Base-by-base conservation (phyloP, 2,329 filamentous ascomycete species). In the Penicillium sp. region DNA sequence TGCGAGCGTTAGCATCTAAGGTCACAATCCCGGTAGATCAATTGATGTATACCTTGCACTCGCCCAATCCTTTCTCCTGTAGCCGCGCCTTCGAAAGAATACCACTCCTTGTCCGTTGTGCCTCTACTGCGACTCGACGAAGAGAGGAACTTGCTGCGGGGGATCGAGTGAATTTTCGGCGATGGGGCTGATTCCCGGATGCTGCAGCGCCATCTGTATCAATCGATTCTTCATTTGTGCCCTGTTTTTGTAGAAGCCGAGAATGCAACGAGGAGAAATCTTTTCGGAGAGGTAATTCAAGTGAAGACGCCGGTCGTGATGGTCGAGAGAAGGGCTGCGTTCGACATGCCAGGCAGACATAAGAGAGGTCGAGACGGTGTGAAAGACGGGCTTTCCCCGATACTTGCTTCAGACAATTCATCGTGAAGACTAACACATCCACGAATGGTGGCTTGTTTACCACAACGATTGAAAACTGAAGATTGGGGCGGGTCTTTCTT, bases 71-170 rank as follows among this genome's bases (percentile, higher is more conserved):
- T 52, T 71, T 67, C 60, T 74, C 71, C 51, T 63, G 64, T 12
- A 72, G 64, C 50, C 68, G 65, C 46, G 77, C 73, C 64, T 78
- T 79, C 52, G 72, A 64, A 60, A 85, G 73, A 61, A 83, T 76
- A 1, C 77, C 77, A 64, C 79, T 77, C 62, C 76, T 79, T 58
- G 77, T 83, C 62, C 74, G 77, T 74, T 96, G 91, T 18, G 92
- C 91, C 65, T 94, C 91, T 18, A 91, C 88, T 30, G 92, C 91
- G 12, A 96, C 91, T 58, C 91, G 83, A 55, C 93, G 85, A 30
- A 97, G 78, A 1, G 90, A 94, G 60, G 87, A 88, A 63, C 91
- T 89, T 46, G 83, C 76, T 23, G 79, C 77, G 3, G 81, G 76
- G 23, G 76, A 75, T 60, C 81, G 73, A n/a, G 71, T 66, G 6